Conservation (phyloP, 441 rosid genomes). For the Adansonia madagascariensis region DNA sequence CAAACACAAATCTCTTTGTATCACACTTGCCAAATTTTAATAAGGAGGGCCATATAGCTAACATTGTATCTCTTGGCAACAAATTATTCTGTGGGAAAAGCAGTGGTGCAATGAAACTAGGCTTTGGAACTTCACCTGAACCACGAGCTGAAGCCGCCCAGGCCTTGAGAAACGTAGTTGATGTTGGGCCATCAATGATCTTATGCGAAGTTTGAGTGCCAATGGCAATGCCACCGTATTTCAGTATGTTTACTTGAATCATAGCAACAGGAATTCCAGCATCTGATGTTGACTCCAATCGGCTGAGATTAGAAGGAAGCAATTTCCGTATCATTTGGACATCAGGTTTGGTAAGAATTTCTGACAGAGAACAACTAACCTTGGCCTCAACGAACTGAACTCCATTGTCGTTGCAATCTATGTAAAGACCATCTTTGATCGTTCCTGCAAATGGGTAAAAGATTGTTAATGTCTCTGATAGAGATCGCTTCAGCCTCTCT, state of each 20-base stretch:
- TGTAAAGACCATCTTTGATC: slow-evolving; percentile 40
- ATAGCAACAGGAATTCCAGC: slow-evolving; percentile 40
- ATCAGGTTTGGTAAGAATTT: slow-evolving; percentile 41
- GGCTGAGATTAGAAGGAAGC: slow-evolving; percentile 16
- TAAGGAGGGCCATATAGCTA: slow-evolving; percentile 34
- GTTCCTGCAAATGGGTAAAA: slow-evolving; percentile 62
- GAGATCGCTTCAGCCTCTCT: slow-evolving; percentile 42
- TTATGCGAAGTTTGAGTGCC: slow-evolving; percentile 56
- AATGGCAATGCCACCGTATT: slow-evolving; percentile 53
- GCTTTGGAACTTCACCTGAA: slow-evolving; percentile 18
- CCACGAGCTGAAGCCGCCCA: slow-evolving; percentile 47
- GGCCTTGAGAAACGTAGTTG: slow-evolving; percentile 44
- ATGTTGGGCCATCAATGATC: slow-evolving; percentile 54
- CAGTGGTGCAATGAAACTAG: slow-evolving; percentile 37
- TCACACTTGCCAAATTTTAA: slow-evolving; percentile 33
- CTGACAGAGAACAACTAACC: slow-evolving; percentile 30
- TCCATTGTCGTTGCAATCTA: slow-evolving; percentile 60
- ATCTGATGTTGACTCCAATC: neutral
- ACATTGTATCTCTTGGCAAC: slow-evolving; percentile 30
- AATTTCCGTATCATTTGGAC: slow-evolving; percentile 32
- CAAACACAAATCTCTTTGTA: slow-evolving; percentile 52
- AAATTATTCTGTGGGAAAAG: slow-evolving; percentile 45
- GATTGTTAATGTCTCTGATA: slow-evolving; percentile 44
- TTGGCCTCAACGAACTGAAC: slow-evolving; percentile 45
- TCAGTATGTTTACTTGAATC: slow-evolving; percentile 50